Base-by-base conservation (phyloP, 2,329 filamentous ascomycete species). In the Venturia oleaginea region DNA sequence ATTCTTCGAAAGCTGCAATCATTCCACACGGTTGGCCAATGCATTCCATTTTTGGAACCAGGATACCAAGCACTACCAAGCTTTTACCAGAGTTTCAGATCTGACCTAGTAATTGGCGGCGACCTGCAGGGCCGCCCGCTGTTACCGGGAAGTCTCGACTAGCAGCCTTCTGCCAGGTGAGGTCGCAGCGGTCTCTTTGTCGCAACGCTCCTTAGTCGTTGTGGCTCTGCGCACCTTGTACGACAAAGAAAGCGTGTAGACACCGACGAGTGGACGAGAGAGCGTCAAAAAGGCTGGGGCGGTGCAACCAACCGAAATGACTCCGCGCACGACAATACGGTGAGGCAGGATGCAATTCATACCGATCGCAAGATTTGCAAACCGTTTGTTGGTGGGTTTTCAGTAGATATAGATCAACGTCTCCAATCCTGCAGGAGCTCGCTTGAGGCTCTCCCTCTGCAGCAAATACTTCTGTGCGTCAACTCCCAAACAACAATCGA, bases 11-110 rank as follows among this genome's bases (percentile, higher is more conserved):
- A n/a, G 51, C 15, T 57, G 51, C 48, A 30, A 37, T 57, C 27
- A 34, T 32, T 32, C 51, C 27, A 34, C 27, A 57, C 8, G 17
- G 15, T 57, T 5, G 30, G 27, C 51, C 27, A 10, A 22, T n/a
- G 15, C 15, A 34, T 6, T 32, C 51, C 51, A 57, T 57, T 34
- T 57, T 57, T 57, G 51, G 51, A 57, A n/a, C 27, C 4, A 4
- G 51, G n/a, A 27, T 57, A 57, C 51, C 51, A 57, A 57, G 51
- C 51, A 57, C 51, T 57, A 57, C 51, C 51, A 57, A 57, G 51
- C 51, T 57, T 57, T 57, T 34, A 34, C 51, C 30, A 7, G 51
- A 8, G 51, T 57, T 57, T 57, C 51, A 57, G 51, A 34, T 57
- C 3, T 19, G 27, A n/a, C 51, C 51, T 57, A 57, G 51, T 30